These are phyloP conservation scores for Epichloe festucae DNA, from an alignment of 2,329 filamentous ascomycete species.

Conservation along the genomic window DNA sequence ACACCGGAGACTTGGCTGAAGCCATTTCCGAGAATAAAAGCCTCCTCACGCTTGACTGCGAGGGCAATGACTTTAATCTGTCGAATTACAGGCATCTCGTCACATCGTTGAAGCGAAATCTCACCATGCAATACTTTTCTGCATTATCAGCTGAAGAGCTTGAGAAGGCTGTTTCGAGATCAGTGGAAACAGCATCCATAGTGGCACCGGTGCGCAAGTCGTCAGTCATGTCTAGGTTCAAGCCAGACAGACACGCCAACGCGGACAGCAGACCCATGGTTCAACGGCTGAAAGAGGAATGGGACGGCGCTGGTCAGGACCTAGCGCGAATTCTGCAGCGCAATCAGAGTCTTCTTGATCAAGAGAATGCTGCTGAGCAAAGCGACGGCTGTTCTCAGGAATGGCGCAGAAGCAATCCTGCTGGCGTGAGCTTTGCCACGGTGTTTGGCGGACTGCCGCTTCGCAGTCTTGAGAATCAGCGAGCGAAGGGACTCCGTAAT, in stretches of 20 bases:
- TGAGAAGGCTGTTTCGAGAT: constrained; percentile 20
- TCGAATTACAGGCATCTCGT: constrained; percentile 36
- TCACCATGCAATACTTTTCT: constrained; percentile 30
- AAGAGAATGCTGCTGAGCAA: constrained; percentile 9
- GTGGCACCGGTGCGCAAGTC: constrained; percentile 16
- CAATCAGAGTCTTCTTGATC: constrained; percentile 19
- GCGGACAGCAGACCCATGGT: constrained; percentile 19
- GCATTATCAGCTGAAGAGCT: constrained; percentile 26
- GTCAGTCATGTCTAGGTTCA: constrained; percentile 23
- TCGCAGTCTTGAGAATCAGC: constrained; percentile 16
- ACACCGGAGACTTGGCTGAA: constrained; percentile 38
- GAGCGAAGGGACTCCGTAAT: constrained; percentile 11
- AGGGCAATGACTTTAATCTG: constrained; percentile 41
- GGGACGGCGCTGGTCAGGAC: constrained; percentile 22
- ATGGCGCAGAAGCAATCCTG: constrained; percentile 9
- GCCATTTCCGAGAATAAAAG: constrained; percentile 35
- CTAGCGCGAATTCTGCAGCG: constrained; percentile 23
- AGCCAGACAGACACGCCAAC: constrained; percentile 17
- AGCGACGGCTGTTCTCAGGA: constrained; percentile 13
- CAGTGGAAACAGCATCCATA: constrained; percentile 18
- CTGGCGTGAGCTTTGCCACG: constrained; percentile 16
- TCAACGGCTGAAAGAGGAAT: constrained; percentile 26
- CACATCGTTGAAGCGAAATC: constrained; percentile 29
- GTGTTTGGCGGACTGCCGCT: constrained; percentile 26
- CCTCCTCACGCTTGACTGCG: constrained; percentile 40